Base-by-base conservation (phyloP, 768 basidiomycete genomes). In the Suillus subaureus region DNA sequence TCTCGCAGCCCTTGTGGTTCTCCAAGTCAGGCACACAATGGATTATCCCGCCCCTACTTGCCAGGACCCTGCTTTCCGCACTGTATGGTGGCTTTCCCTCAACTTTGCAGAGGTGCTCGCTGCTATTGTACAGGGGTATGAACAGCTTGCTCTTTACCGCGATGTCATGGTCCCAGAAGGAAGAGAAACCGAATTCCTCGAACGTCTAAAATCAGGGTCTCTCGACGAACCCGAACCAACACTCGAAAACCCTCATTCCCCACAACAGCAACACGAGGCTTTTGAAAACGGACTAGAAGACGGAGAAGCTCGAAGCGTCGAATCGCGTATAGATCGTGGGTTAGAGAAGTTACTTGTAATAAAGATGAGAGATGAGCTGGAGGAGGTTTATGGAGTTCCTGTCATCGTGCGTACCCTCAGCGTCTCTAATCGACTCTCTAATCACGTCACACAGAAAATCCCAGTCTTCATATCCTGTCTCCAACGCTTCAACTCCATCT, bases 401-500 rank as follows among this genome's bases (percentile, higher is more conserved):
- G 81, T 90, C 45, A 87, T 94, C 55, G 91, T 93, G 75, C 68
- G 89, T 87, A 13, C 52, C 54, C n/a, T 40, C 2, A 15, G 7
- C 9, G 23, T 26, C 21, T 63, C 57, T 70, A 67, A 51, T 26
- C 4, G 8, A 51, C 26, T 16, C 15, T 26, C 15, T 51, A 26
- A 26, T 15, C 1, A 28, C 16, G 3, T 8, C 26, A 6, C 26
- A 9, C 26, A 51, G 91, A 83, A 82, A 67, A 91, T 95, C 37
- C 93, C 93, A 0, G 87, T 91, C 3, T 91, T 94, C 72, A 83
- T 95, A 23, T 86, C 89, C 9, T 90, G 88, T 71, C 80, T 95
- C 62, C 90, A 93, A 73, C 85, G 92, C 62, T 77, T 93, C 66
- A 92, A 92, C 74, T 84, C 89, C 6, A 83, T 93, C 66, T 74